Base-by-base conservation (phyloP, 306 rosid species). In the Arachis stenosperma region DNA sequence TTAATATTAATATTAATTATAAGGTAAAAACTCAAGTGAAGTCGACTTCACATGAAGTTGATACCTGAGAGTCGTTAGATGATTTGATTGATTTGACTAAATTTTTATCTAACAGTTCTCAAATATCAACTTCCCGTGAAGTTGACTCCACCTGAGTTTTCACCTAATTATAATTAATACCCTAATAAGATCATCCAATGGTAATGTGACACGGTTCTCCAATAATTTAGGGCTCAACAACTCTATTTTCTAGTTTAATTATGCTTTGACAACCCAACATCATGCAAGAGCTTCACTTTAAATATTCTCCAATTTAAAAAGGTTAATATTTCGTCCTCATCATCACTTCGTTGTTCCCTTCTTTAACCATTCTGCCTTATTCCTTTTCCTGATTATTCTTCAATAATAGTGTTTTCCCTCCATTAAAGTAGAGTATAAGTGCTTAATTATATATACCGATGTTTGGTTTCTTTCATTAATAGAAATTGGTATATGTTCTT, bases 221-320 rank as follows among this genome's bases (percentile, higher is more conserved):
- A 59, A n/a, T 59, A 44, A 47, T 47, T 61, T 60, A 46, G 75
- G 43, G 67, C 46, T 55, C 55, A 9, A 61, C 58, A 61, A 48
- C 69, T 61, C 8, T 15, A 50, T 48, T 29, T 30, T 40, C 50
- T 9, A 71, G 52, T 17, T 54, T 72, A 47, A 57, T 42, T 58
- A 15, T 14, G 39, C 46, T 14, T 60, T 11, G 39, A 11, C 59
- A 30, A 39, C 59, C 61, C 27, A 22, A 22, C 27, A 22, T 22
- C 27, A 50, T 60, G 61, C 68, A 12, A 3, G 3, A 58, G 3
- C 48, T 43, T 46, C 50, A 73, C 41, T 73, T 36, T 56, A 13
- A 46, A 43, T 65, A 65, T 47, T 46, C 57, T 46, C 22, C 33
- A 55, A 70, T 22, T 33, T 33, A 33, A 7, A 4, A 56, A 54